A percentile compares a stretch with the other conserved stretches of the same genome.
phyloP scores from a whole-genome alignment of 2,329 filamentous ascomycete genomes.

The Massarina eburnea region DNA sequence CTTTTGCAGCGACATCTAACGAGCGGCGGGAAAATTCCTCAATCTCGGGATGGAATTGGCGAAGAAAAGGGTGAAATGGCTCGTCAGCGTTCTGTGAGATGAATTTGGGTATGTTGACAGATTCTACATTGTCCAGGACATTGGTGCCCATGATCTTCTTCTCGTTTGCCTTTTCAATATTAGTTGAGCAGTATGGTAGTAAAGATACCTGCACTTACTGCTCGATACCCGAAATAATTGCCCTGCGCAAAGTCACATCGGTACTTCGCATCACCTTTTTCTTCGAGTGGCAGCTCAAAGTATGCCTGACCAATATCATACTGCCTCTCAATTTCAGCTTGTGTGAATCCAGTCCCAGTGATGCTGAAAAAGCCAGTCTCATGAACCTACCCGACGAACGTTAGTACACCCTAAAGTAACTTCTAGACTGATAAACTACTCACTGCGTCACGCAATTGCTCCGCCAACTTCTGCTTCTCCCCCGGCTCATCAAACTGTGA shows the following conservation, averaged over 20 bases:
- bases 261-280: constrained; percentile 31
- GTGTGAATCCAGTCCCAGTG: constrained; percentile 31
- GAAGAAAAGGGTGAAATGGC: constrained; percentile 30
- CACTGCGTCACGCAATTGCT: constrained; percentile 58
- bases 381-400: constrained; percentile 18
- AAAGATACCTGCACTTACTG: constrained; percentile 10
- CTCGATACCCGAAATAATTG: constrained; percentile 36
- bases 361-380: constrained; percentile 37
- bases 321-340: constrained; percentile 32
- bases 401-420: constrained; percentile 1
- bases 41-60: constrained; percentile 27
- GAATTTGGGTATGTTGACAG: constrained; percentile 37
- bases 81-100: constrained; percentile 25
- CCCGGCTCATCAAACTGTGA: constrained; percentile 56
- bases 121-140: constrained; percentile 36
- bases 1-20: constrained; percentile 31
- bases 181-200: neutral
- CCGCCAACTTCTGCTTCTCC: constrained; percentile 56
- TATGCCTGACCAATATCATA: constrained; percentile 37
- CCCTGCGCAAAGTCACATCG: constrained; percentile 32
- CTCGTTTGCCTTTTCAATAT: constrained; percentile 22
- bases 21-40: constrained; percentile 30
- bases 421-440: neutral
- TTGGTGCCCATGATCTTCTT: constrained; percentile 36
- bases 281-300: constrained; percentile 32